Base-by-base conservation (phyloP, 768 basidiomycete genomes). In the Boletellus ananas region DNA sequence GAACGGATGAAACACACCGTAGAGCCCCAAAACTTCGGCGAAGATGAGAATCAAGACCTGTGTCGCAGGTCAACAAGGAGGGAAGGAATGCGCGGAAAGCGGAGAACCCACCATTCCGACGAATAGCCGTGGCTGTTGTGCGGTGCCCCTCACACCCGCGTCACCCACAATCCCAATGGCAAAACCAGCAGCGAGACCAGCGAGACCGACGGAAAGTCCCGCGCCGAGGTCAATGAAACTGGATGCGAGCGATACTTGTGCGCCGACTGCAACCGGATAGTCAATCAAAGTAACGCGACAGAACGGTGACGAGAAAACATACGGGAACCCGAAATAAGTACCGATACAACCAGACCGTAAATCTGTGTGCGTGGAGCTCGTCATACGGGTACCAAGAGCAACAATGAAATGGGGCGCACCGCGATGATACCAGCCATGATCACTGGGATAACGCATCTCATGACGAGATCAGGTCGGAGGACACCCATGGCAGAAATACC, bases 341-440 rank as follows among this genome's bases (percentile, higher is more conserved):
- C 95, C n/a, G 94, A 94, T 42, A 99, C 95, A 70, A 99, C 96
- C 54, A 99, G 84, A 63, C 96, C 96, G 72, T 99, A 97, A 61
- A 91, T 93, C 94, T 91, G 58, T 6, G 43, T 27, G 17, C 17
- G 27, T 11, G 21, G 23, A 9, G 23, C 17, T 27, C 17, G 38
- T 54, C n/a, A 51, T 17, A 10, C 39, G 18, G 20, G 14, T 16
- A 5, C 41, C 2, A 16, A 33, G 9, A 47, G 34, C 13, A 44
- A 9, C 29, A 43, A 29, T 36, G 54, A 36, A 20, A 23, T 34
- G 27, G 36, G 31, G 84, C 92, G 58, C 60, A 98, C 95, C 69
- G 90, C 95, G 74, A 98, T 96, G 76, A 98, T 98, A 93, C 95
- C 95, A 79, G 95, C 95, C 95, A 98, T 97, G 73, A 99, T 88